These are phyloP conservation scores for Phialemonium atrogriseum DNA, from an alignment of 2,329 filamentous ascomycete genomes.

Conservation along the genomic window DNA sequence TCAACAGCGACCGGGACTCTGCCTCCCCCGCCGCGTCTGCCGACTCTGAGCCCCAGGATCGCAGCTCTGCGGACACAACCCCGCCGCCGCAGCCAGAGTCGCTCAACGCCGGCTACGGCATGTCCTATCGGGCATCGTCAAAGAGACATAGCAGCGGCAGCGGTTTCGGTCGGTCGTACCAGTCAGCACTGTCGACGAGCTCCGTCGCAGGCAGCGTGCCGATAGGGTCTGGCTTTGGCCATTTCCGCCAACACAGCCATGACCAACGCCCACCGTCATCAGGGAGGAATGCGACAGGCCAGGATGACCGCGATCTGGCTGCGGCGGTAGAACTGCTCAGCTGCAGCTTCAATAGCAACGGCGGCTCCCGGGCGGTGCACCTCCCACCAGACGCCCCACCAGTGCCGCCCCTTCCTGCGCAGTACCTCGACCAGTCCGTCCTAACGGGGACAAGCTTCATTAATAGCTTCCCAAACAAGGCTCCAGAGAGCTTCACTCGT, in stretches of 20 bases:
- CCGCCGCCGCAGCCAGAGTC: slow-evolving; percentile 73
- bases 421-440: slow-evolving; percentile 59
- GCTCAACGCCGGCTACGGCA: slow-evolving; percentile 40
- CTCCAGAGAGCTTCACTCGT: slow-evolving; percentile 58
- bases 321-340: slow-evolving; percentile 85
- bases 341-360: slow-evolving; percentile 79
- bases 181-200: slow-evolving; percentile 55
- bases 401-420: slow-evolving; percentile 76
- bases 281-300: slow-evolving; percentile 63
- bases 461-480: slow-evolving; percentile 51
- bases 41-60: slow-evolving; percentile 69
- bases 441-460: slow-evolving; percentile 55
- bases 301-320: slow-evolving; percentile 81
- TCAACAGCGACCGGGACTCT: slow-evolving; percentile 73
- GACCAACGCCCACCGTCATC: slow-evolving; percentile 73
- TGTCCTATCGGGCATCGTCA: slow-evolving; percentile 36
- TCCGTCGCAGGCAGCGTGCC: slow-evolving; percentile 44
- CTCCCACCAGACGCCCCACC: slow-evolving; percentile 71
- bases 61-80: slow-evolving; percentile 86
- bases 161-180: slow-evolving; percentile 69
- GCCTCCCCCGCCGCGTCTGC: slow-evolving; percentile 73
- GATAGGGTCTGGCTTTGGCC: slow-evolving; percentile 36
- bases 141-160: slow-evolving; percentile 53
- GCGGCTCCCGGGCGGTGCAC: slow-evolving; percentile 53
- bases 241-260: slow-evolving; percentile 67